phyloP scores from a whole-genome alignment of 306 rosid genomes.

The Delonix regia region DNA sequence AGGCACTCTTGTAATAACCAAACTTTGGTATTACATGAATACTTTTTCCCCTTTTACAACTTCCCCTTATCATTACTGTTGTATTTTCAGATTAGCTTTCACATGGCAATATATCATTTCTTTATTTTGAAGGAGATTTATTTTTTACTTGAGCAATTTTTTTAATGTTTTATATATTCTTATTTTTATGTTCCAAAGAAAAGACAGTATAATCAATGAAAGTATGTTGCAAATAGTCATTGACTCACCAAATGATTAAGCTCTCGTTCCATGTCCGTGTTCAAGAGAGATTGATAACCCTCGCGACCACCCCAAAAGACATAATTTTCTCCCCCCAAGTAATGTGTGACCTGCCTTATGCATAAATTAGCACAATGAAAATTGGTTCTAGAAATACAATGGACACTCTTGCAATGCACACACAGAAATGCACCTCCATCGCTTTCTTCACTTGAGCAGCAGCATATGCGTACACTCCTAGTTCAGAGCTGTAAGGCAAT shows the following conservation, averaged over 20 bases:
- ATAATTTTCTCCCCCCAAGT: constrained; percentile 92
- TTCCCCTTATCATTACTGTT: neutral
- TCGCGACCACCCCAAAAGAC: constrained; percentile 99
- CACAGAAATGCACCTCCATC: constrained; percentile 65
- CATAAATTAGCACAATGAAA: constrained; percentile 34
- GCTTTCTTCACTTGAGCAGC: constrained; percentile 99
- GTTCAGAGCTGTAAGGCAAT: constrained; percentile 71
- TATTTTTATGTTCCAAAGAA: neutral
- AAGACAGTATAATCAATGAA: constrained; percentile 10
- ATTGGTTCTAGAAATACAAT: neutral
- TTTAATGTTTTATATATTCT: neutral
- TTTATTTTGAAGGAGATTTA: constrained; percentile 27
- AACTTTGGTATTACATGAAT: neutral
- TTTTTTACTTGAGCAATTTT: neutral
- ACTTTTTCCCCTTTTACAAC: neutral
- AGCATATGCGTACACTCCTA: constrained; percentile 83
- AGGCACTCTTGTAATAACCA: too few relatives aligned
- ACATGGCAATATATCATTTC: constrained; percentile 4
- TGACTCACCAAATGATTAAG: constrained; percentile 82
- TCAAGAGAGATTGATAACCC: constrained; percentile 91
- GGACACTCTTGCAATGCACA: constrained; percentile 12
- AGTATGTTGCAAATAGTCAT: neutral
- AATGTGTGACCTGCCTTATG: constrained; percentile 77
- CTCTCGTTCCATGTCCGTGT: constrained; percentile 97
- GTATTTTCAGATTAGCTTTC: neutral